Evolutionary conservation across 1,284 basidiomycete species (phyloP).

Genomic region (Ustilago hordei): DNA sequence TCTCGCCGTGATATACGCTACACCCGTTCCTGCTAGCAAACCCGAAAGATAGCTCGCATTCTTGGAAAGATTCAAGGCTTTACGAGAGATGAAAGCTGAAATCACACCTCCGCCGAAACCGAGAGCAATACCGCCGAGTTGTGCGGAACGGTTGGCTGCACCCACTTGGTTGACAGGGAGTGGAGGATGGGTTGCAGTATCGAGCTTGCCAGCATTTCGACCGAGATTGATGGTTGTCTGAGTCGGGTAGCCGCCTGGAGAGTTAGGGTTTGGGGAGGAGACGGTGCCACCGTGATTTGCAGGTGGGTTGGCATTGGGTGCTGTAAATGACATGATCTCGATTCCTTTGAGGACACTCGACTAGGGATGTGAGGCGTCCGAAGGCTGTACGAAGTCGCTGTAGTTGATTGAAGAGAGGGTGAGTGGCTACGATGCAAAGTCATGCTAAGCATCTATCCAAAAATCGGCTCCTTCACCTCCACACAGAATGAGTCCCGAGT

Average conservation of each 20-base stretch:
- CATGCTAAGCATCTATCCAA: not conserved
- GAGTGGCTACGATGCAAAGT: not conserved
- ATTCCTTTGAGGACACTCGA: not conserved
- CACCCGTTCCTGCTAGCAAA: slow-evolving; percentile 45
- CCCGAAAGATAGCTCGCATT: slow-evolving; percentile 48
- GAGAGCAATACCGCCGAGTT: slow-evolving; percentile 39
- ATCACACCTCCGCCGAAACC: slow-evolving; percentile 42
- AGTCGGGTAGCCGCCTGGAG: slow-evolving; percentile 1
- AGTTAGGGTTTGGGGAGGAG: not conserved
- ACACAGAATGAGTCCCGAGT: slow-evolving; percentile 21
- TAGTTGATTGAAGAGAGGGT: not conserved
- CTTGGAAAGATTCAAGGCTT: slow-evolving; percentile 35
- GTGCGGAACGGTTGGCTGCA: slow-evolving; percentile 42
- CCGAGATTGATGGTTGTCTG: slow-evolving; percentile 22
- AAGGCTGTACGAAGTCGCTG: not conserved
- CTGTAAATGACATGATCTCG: not conserved
- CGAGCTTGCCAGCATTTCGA: slow-evolving; percentile 40
- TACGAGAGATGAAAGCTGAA: slow-evolving; percentile 44
- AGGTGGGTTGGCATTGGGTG: slow-evolving; percentile 6
- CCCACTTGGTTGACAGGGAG: slow-evolving; percentile 43
- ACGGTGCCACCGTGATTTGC: slow-evolving; percentile 41
- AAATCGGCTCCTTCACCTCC: slow-evolving; percentile 11
- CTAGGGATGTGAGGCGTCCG: not conserved
- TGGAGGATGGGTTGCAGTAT: slow-evolving; percentile 34
- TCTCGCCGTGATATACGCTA: slow-evolving; percentile 48